Conservation (phyloP, 2,329 filamentous ascomycete species). For the Cladophialophora immunda region DNA sequence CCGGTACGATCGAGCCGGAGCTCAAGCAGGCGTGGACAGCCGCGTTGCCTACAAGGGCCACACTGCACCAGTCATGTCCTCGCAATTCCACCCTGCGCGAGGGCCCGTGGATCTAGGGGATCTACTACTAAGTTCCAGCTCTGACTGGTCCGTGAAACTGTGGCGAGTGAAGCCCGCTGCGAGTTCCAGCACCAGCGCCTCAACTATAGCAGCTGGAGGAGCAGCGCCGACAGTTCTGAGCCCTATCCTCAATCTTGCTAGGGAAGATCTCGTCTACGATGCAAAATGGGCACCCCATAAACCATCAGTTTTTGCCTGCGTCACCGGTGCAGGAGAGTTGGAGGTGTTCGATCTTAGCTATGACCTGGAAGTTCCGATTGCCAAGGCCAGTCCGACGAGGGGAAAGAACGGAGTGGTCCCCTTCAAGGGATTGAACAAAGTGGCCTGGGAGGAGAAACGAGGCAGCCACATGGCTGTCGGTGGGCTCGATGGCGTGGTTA, state of each 20-base stretch:
- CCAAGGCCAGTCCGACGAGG: slow-evolving; percentile 75
- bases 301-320: slow-evolving; percentile 91
- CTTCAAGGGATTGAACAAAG: slow-evolving; percentile 88
- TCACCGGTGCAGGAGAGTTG: slow-evolving; percentile 89
- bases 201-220: slow-evolving; percentile 47
- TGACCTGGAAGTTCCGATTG: slow-evolving; percentile 90
- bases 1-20: slow-evolving; percentile 94
- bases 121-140: slow-evolving; percentile 85
- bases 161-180: slow-evolving; percentile 80
- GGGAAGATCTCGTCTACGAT: slow-evolving; percentile 97
- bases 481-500: slow-evolving; percentile 88
- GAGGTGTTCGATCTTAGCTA: slow-evolving; percentile 96
- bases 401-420: slow-evolving; percentile 72
- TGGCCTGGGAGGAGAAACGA: slow-evolving; percentile 91
- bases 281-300: slow-evolving; percentile 94
- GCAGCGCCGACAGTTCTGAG: slow-evolving; percentile 61
- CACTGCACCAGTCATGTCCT: slow-evolving; percentile 91
- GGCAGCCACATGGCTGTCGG: slow-evolving; percentile 88
- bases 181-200: slow-evolving; percentile 54
- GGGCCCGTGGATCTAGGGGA: slow-evolving; percentile 95
- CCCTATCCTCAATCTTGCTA: slow-evolving; percentile 86
- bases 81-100: slow-evolving; percentile 91
- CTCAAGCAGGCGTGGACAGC: slow-evolving; percentile 92
- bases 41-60: slow-evolving; percentile 90
- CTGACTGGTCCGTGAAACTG: slow-evolving; percentile 97